A percentile compares a stretch with the other conserved stretches of the same genome.
phyloP scores from a whole-genome alignment of 179 eudicot species.

The Beta corolliflora region DNA sequence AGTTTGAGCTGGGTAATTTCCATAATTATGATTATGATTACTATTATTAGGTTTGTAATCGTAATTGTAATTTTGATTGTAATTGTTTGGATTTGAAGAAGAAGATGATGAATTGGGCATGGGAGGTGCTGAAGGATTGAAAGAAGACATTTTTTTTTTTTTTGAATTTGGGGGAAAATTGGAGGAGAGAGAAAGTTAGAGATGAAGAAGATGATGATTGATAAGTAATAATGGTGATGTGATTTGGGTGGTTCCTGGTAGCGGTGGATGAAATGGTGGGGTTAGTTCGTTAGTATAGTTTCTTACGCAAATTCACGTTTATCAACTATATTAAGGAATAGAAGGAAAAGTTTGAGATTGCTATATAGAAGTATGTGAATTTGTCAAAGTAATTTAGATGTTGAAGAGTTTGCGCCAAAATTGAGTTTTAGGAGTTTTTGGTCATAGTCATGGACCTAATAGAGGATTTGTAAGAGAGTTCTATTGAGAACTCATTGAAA shows the following conservation, averaged over 20 bases:
- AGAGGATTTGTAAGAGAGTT: not conserved
- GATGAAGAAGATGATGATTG: not conserved
- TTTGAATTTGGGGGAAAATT: not conserved
- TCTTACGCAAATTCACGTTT: not conserved
- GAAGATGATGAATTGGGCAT: slow-evolving; percentile 33
- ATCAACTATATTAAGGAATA: not conserved
- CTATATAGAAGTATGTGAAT: not conserved
- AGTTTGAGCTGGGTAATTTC: slow-evolving; percentile 20
- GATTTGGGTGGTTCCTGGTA: not conserved
- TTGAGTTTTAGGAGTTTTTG: slow-evolving; percentile 6
- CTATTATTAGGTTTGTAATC: not conserved
- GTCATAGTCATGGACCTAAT: not conserved
- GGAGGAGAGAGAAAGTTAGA: not conserved
- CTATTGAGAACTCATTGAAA: no score
- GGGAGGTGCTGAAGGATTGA: slow-evolving; percentile 60
- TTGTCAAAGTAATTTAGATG: no score
- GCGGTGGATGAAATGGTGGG: not conserved
- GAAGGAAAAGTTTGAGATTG: not conserved
- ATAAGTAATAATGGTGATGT: not conserved
- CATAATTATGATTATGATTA: not conserved
- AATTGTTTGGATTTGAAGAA: not conserved
- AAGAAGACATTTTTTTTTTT: slow-evolving; percentile 20
- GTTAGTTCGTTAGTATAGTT: not conserved
- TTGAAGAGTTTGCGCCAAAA: not conserved
- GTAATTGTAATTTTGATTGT: not conserved